A percentile compares a stretch with the other conserved stretches of the same genome.
Conservation (phyloP, 2,329 filamentous ascomycete genomes). For the Stachybotrys echinatus region DNA sequence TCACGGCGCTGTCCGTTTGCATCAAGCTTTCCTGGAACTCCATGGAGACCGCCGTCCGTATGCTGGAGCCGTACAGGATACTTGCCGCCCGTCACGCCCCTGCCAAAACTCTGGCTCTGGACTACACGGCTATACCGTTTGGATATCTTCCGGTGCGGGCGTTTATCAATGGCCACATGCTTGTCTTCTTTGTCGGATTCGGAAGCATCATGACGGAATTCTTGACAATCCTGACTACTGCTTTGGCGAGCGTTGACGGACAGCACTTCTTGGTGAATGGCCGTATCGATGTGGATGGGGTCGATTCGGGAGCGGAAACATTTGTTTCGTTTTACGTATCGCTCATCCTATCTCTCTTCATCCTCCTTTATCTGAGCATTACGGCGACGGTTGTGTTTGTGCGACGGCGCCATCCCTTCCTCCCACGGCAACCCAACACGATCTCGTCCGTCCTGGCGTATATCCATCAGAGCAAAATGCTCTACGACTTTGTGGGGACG, state of each 20-base stretch:
- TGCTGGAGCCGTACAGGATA: slow-evolving; percentile 71
- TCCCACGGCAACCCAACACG: slow-evolving; percentile 73
- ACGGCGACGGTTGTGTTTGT: slow-evolving; percentile 56
- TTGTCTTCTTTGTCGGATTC: slow-evolving; percentile 64
- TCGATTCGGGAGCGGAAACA: slow-evolving; percentile 55
- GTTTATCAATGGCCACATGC: slow-evolving; percentile 56
- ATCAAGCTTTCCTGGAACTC: slow-evolving; percentile 66
- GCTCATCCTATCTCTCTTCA: slow-evolving; percentile 54
- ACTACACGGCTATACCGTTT: slow-evolving; percentile 69
- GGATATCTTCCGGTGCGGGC: slow-evolving; percentile 59
- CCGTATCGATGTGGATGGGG: slow-evolving; percentile 9
- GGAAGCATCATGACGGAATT: slow-evolving; percentile 70
- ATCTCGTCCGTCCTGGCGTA: slow-evolving; percentile 73
- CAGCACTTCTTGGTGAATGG: slow-evolving; percentile 43
- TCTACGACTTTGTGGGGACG: slow-evolving; percentile 69
- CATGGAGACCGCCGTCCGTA: slow-evolving; percentile 63
- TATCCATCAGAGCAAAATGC: slow-evolving; percentile 76
- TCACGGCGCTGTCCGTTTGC: slow-evolving; percentile 60
- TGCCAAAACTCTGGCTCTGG: slow-evolving; percentile 60
- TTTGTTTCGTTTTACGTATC: slow-evolving; percentile 61
- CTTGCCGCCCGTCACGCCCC: slow-evolving; percentile 62
- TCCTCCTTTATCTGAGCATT: slow-evolving; percentile 59
- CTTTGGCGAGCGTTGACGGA: slow-evolving; percentile 60
- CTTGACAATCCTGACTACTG: slow-evolving; percentile 63
- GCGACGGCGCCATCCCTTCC: slow-evolving; percentile 61